Percentiles rank a stretch among this genome's conserved stretches.
Conservation (phyloP, 2,329 filamentous ascomycete species). For the Cordyceps cicadae region DNA sequence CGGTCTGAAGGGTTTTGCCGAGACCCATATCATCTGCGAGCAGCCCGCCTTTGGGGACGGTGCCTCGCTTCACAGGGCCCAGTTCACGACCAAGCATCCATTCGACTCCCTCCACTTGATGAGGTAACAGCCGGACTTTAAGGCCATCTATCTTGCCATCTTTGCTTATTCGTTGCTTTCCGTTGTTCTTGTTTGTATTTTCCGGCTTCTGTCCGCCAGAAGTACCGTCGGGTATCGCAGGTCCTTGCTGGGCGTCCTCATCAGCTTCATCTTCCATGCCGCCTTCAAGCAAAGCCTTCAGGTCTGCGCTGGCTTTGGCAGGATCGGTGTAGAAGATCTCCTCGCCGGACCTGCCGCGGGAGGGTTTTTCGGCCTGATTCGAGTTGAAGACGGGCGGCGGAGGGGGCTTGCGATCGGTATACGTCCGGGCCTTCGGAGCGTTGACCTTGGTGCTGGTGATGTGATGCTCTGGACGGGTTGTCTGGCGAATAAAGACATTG, state of each 20-base stretch:
- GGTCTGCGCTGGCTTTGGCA: conserved; percentile 62
- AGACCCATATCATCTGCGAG: conserved; percentile 96
- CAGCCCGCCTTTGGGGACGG: conserved; percentile 83
- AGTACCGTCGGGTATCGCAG: background rate
- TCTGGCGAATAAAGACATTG: conserved; percentile 46
- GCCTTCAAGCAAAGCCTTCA: conserved; percentile 76
- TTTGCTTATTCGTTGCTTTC: conserved; percentile 24
- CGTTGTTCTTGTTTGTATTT: conserved; percentile 2
- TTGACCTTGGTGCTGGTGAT: conserved; percentile 37
- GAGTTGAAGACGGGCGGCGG: conserved; percentile 43
- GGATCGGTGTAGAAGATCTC: conserved; percentile 59
- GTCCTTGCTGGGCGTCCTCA: conserved; percentile 30
- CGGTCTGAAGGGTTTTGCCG: conserved; percentile 91
- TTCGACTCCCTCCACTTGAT: conserved; percentile 86
- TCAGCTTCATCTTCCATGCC: conserved; percentile 69
- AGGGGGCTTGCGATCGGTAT: conserved; percentile 38
- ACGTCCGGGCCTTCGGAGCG: conserved; percentile 39
- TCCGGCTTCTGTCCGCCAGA: background rate
- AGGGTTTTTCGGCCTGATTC: conserved; percentile 13
- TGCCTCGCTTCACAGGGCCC: conserved; percentile 72
- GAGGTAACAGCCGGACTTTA: conserved; percentile 79
- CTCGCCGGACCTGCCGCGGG: conserved; percentile 24
- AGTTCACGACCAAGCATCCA: conserved; percentile 96
- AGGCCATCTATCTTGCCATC: conserved; percentile 63
- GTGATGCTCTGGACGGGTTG: conserved; percentile 50